phyloP scores from a whole-genome alignment of 257 asterid species.

The Fraxinus cuspidata region DNA sequence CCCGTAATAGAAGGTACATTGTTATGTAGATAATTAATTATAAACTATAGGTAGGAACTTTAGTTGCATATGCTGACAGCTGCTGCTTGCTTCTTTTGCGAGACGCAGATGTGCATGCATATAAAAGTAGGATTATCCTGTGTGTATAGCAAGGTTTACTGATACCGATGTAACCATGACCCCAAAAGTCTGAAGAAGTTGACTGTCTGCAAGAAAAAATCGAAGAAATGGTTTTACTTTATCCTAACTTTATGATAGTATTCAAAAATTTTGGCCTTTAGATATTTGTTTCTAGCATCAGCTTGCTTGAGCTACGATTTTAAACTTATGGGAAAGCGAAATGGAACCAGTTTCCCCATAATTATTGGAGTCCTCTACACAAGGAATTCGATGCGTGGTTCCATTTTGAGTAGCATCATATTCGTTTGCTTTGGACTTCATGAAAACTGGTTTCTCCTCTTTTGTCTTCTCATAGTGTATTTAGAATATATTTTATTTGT shows the following conservation, averaged over 20 bases:
- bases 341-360: not conserved
- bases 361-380: constrained; percentile 18
- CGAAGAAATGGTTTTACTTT: not conserved
- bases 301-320: not conserved
- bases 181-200: not conserved
- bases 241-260: not conserved
- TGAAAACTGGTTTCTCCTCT: not conserved
- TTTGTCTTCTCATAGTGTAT: constrained; percentile 8
- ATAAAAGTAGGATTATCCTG: not conserved
- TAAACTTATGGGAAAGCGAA: not conserved
- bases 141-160: not conserved
- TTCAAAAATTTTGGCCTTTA: not conserved
- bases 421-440: not conserved
- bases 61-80: not conserved
- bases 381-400: constrained; percentile 19
- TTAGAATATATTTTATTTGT: constrained; percentile 22
- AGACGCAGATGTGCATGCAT: not conserved
- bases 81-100: not conserved
- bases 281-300: not conserved
- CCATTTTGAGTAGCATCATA: constrained; percentile 8
- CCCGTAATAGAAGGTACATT: not conserved
- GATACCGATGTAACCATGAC: not conserved
- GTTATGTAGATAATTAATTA: not conserved
- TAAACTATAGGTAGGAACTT: not conserved
- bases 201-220: not conserved